Percentiles rank a stretch among this genome's conserved stretches.
phyloP scores from a whole-genome alignment of 1,284 basidiomycete species.

The Ganoderma multipileum region DNA sequence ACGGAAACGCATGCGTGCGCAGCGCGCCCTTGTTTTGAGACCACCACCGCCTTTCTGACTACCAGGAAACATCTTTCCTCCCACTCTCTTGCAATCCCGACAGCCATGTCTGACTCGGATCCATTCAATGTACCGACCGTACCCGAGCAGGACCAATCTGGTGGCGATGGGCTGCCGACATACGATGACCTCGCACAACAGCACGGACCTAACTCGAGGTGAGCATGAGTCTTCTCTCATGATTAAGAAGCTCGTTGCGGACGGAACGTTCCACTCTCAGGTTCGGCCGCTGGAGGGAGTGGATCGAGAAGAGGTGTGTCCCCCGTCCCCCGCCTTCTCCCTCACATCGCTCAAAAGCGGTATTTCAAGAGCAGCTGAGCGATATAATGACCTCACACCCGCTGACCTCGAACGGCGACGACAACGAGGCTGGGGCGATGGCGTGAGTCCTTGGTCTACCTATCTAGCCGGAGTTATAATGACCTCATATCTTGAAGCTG shows the following conservation, averaged over 20 bases:
- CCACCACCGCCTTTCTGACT: not conserved
- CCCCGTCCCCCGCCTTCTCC: not conserved
- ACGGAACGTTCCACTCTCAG: conserved; percentile 44
- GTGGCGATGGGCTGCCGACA: conserved; percentile 69
- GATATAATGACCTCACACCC: conserved; percentile 68
- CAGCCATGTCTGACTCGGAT: conserved; percentile 35
- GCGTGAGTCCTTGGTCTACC: conserved; percentile 34
- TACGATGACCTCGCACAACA: conserved; percentile 78
- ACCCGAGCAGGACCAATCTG: conserved; percentile 65
- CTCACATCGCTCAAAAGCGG: conserved; percentile 17
- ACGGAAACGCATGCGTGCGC: conserved; percentile 6
- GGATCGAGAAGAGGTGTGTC: conserved; percentile 83
- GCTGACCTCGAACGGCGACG: conserved; percentile 64
- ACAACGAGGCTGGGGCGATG: conserved; percentile 71
- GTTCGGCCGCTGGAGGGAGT: conserved; percentile 82
- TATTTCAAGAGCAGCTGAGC: conserved; percentile 75
- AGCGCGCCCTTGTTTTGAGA: not conserved
- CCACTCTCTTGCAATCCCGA: not conserved
- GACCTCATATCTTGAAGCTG: conserved; percentile 13
- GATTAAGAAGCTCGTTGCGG: conserved; percentile 1
- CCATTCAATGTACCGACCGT: conserved; percentile 32
- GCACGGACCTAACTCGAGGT: conserved; percentile 81
- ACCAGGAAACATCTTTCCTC: not conserved
- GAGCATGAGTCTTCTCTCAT: conserved; percentile 31
- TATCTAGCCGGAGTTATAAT: conserved; percentile 8